phyloP scores from a whole-genome alignment of 2,329 filamentous ascomycete species.

The Pseudogymnoascus pannorum region DNA sequence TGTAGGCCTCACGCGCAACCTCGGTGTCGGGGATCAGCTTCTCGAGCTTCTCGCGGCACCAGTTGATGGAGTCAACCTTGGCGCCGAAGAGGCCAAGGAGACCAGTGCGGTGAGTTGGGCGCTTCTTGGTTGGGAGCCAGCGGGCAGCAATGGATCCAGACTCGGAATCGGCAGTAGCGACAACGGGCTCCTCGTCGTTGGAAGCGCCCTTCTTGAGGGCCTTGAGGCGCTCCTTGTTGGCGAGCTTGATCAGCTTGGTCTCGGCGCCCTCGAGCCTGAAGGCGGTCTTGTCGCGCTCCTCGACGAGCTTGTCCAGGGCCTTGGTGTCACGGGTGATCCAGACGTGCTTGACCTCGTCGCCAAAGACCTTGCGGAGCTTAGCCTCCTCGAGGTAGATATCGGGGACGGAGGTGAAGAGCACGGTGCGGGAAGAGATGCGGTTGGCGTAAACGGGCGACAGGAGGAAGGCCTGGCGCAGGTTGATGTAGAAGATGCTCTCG shows the following conservation, averaged over 20 bases:
- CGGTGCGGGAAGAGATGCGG: conserved; percentile 81
- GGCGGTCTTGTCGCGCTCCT: conserved; percentile 72
- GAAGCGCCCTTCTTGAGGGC: conserved; percentile 50
- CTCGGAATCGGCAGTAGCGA: conserved; percentile 53
- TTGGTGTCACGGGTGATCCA: conserved; percentile 77
- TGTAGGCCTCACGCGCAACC: conserved; percentile 59
- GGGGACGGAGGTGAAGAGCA: conserved; percentile 83
- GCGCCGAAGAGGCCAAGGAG: conserved; percentile 65
- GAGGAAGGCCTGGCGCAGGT: conserved; percentile 85
- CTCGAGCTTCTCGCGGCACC: conserved; percentile 71
- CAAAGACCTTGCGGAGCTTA: conserved; percentile 75
- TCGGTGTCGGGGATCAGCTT: conserved; percentile 67
- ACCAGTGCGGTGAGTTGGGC: conserved; percentile 69
- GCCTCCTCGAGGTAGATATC: conserved; percentile 67
- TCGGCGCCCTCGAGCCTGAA: conserved; percentile 81
- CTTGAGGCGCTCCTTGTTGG: conserved; percentile 66
- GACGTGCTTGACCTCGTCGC: conserved; percentile 69
- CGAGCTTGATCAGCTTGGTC: conserved; percentile 72
- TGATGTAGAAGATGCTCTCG: conserved; percentile 87
- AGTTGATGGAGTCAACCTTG: conserved; percentile 92
- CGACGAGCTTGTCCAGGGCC: conserved; percentile 71
- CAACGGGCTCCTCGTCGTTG: conserved; percentile 34
- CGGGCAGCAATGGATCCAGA: conserved; percentile 64
- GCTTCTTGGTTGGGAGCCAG: conserved; percentile 66
- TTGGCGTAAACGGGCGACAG: conserved; percentile 77